phyloP scores from a whole-genome alignment of 768 basidiomycete species.

The Cystofilobasidium capitatum region DNA sequence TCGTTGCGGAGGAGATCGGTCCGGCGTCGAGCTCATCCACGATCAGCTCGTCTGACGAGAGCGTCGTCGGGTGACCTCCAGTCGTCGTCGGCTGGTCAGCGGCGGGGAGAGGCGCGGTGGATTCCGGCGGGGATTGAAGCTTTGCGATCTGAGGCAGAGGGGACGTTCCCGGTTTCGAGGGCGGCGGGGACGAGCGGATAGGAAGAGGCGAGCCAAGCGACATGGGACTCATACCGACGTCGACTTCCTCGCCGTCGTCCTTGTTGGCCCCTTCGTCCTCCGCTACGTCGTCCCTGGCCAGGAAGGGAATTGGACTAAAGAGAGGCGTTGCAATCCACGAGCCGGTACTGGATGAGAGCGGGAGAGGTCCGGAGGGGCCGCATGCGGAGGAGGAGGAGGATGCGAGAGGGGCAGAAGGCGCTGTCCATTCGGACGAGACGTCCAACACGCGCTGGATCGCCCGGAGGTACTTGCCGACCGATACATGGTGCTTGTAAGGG shows the following conservation, averaged over 20 bases:
- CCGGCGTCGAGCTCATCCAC: slow-evolving; percentile 5
- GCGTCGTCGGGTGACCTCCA: background rate
- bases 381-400: background rate
- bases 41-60: background rate
- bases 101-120: background rate
- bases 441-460: slow-evolving; percentile 72
- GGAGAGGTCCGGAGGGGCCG: background rate
- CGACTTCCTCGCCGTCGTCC: background rate
- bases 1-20: background rate
- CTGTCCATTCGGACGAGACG: slow-evolving; percentile 62
- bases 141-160: background rate
- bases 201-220: background rate
- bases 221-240: background rate
- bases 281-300: background rate
- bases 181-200: background rate
- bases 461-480: slow-evolving; percentile 75
- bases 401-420: background rate
- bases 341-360: background rate
- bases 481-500: slow-evolving; percentile 62
- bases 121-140: background rate
- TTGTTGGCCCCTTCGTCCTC: background rate
- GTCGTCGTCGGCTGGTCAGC: background rate
- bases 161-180: background rate
- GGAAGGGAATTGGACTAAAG: background rate
- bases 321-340: background rate